Percentiles rank a stretch among this genome's conserved stretches.
Evolutionary conservation across 2,329 filamentous ascomycete species (phyloP).

Genomic region (Daldinia sp.): DNA sequence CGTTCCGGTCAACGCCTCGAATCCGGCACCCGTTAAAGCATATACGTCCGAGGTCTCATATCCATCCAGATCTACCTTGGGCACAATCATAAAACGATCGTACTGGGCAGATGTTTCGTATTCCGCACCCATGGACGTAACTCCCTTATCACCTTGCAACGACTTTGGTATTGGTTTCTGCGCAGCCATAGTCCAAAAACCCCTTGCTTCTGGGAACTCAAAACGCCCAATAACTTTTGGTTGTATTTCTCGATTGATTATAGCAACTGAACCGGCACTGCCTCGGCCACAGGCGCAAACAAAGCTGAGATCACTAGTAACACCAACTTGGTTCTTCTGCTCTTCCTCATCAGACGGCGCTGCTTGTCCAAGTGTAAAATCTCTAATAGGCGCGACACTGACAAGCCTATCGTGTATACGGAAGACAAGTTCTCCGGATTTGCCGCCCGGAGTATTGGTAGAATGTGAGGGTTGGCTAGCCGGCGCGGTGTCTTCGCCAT

Average conservation of each 20-base stretch:
- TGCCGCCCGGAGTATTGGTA: slow-evolving; percentile 57
- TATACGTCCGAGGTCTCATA: slow-evolving; percentile 85
- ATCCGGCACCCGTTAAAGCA: slow-evolving; percentile 76
- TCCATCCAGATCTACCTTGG: slow-evolving; percentile 75
- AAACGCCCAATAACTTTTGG: slow-evolving; percentile 77
- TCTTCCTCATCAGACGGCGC: slow-evolving; percentile 60
- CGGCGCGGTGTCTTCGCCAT: slow-evolving; percentile 66
- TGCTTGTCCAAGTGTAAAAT: slow-evolving; percentile 76
- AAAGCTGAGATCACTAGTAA: slow-evolving; percentile 69
- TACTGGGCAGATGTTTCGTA: slow-evolving; percentile 72
- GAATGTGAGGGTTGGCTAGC: slow-evolving; percentile 52
- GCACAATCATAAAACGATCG: slow-evolving; percentile 86
- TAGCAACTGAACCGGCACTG: slow-evolving; percentile 76
- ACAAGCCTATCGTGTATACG: slow-evolving; percentile 80
- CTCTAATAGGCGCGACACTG: slow-evolving; percentile 83
- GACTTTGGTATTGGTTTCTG: slow-evolving; percentile 75
- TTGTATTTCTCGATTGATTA: slow-evolving; percentile 82
- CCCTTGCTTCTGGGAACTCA: slow-evolving; percentile 77
- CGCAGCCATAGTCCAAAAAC: slow-evolving; percentile 83
- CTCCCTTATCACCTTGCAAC: slow-evolving; percentile 64
- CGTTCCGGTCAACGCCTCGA: slow-evolving; percentile 81
- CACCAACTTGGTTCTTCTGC: slow-evolving; percentile 58
- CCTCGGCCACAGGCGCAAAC: slow-evolving; percentile 73
- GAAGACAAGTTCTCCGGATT: slow-evolving; percentile 77
- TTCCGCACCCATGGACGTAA: slow-evolving; percentile 64